These are phyloP conservation scores for Helotiales sp. DNA, from an alignment of 2,329 filamentous ascomycete species.

Conservation along the genomic window DNA sequence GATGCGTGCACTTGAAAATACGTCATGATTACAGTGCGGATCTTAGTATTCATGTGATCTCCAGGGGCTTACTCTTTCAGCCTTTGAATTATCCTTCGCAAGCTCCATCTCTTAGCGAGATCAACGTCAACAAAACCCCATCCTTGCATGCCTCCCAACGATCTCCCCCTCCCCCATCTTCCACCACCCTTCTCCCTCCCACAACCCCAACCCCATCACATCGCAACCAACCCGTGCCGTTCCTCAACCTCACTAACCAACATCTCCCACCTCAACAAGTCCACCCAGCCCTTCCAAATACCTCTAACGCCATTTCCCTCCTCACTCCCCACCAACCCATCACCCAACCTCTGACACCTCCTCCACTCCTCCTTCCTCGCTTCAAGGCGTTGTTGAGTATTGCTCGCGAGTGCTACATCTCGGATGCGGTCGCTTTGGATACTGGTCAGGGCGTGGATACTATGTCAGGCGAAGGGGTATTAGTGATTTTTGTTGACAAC, in stretches of 20 bases:
- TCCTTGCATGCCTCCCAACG: too few species aligned
- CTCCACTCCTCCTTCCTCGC: not conserved
- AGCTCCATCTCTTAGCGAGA: too few species aligned
- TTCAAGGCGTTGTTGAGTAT: not conserved
- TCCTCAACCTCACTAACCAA: not conserved
- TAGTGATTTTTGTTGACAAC: not conserved
- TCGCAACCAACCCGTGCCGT: not conserved
- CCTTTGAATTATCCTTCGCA: too few species aligned
- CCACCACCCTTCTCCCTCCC: not conserved
- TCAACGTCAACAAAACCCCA: too few species aligned
- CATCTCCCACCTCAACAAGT: slow-evolving; percentile 1
- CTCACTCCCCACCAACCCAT: not conserved
- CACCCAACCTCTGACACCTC: not conserved
- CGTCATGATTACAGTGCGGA: too few species aligned
- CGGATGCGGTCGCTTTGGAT: slow-evolving; percentile 1
- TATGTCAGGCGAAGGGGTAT: not conserved
- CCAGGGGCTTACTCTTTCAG: too few species aligned
- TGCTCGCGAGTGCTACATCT: not conserved
- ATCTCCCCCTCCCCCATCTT: not conserved
- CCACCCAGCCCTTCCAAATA: not conserved
- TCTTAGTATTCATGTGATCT: too few species aligned
- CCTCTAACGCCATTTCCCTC: not conserved
- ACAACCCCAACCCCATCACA: not conserved
- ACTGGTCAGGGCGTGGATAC: not conserved
- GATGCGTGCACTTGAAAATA: too few species aligned